A percentile compares a stretch with the other conserved stretches of the same genome.
phyloP scores from a whole-genome alignment of 805 yeast species.

The Ogataea henricii region DNA sequence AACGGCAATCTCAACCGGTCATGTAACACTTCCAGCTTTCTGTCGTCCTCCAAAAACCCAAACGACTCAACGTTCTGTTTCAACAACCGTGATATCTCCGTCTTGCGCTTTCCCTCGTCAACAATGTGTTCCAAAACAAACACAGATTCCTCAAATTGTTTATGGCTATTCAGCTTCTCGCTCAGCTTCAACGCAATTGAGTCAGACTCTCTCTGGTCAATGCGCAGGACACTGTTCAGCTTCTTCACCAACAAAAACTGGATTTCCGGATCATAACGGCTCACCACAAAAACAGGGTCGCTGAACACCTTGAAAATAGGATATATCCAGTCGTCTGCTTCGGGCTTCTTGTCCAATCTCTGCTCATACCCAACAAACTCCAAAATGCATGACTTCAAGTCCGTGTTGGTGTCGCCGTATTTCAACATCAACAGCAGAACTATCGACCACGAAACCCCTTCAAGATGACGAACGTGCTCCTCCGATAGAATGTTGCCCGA shows the following conservation, averaged over 20 bases:
- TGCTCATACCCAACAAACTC: constrained; percentile 23
- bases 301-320: constrained; percentile 18
- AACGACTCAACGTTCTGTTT: constrained; percentile 36
- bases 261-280: constrained; percentile 21
- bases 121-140: constrained; percentile 61
- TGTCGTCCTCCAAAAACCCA: constrained; percentile 30
- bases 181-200: constrained; percentile 41
- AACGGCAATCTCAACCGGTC: constrained; percentile 49
- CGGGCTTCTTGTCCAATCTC: constrained; percentile 12
- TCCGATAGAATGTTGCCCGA: constrained; percentile 48
- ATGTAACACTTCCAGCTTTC: constrained; percentile 40
- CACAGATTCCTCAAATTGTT: constrained; percentile 58
- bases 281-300: constrained; percentile 14
- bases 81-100: constrained; percentile 41
- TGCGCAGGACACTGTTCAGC: constrained; percentile 24
- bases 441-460: constrained; percentile 65
- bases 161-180: constrained; percentile 48
- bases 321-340: constrained; percentile 15
- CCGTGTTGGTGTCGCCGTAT: constrained; percentile 54
- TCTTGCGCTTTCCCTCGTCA: constrained; percentile 47
- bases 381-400: constrained; percentile 36
- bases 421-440: constrained; percentile 59
- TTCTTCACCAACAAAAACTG: constrained; percentile 30
- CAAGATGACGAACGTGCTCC: constrained; percentile 36
- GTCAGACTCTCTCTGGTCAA: constrained; percentile 20